A percentile compares a stretch with the other conserved stretches of the same genome.
These are phyloP conservation scores for Penicillium sp. DNA, from an alignment of 2,329 filamentous ascomycete species.

Conservation along the genomic window DNA sequence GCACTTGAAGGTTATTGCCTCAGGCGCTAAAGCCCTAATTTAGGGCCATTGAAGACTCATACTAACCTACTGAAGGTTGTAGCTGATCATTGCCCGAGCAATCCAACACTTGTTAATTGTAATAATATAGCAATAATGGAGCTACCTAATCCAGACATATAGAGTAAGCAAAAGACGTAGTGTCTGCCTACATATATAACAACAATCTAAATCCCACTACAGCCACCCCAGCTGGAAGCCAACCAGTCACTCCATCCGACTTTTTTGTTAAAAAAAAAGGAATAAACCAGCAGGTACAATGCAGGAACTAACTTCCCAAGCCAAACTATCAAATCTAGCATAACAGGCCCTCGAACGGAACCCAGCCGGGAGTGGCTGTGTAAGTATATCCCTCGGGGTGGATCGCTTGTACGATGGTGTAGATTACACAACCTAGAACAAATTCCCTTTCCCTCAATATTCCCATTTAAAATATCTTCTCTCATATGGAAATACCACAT, in stretches of 20 bases:
- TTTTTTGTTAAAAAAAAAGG: neutral
- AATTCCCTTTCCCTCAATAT: neutral
- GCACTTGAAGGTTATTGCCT: neutral
- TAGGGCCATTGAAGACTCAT: too few species aligned
- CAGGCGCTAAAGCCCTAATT: neutral
- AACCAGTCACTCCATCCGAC: too few species aligned
- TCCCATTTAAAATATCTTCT: neutral
- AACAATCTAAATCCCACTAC: too few species aligned
- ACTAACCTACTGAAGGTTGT: neutral
- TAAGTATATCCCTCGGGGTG: neutral
- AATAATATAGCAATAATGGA: neutral
- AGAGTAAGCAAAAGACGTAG: neutral
- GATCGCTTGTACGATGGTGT: neutral
- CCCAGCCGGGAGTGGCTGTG: neutral
- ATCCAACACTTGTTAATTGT: neutral
- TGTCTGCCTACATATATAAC: neutral
- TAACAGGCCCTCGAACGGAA: neutral
- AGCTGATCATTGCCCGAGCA: neutral
- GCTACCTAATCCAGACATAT: neutral
- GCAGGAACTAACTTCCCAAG: neutral
- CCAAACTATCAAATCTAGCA: neutral
- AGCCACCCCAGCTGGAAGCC: too few species aligned
- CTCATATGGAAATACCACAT: neutral
- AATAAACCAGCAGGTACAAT: neutral
- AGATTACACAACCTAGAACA: constrained; percentile 1